Evolutionary conservation across 2,329 filamentous ascomycete genomes (phyloP).

Genomic region (Trichoderma endophyticum): DNA sequence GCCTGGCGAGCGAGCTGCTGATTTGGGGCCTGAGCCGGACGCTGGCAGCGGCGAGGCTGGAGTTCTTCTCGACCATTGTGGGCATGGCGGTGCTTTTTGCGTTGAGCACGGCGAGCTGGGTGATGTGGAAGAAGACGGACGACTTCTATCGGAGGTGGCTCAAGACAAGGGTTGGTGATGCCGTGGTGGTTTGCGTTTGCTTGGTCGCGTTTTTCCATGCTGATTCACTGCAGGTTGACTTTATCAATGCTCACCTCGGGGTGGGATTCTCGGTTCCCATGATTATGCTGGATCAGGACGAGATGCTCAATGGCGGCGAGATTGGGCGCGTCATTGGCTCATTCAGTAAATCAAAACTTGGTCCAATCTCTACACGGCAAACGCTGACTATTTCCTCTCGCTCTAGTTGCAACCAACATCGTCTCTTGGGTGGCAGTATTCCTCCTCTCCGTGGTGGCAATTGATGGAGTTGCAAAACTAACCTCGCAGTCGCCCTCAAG

Average conservation of each 20-base stretch:
- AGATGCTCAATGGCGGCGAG: conserved; percentile 30
- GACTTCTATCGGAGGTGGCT: conserved; percentile 31
- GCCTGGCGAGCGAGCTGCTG: conserved; percentile 42
- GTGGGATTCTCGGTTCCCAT: conserved; percentile 51
- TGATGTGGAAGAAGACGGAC: conserved; percentile 24
- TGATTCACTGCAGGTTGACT: conserved; percentile 39
- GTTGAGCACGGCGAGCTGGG: conserved; percentile 31
- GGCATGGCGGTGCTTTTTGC: conserved; percentile 44
- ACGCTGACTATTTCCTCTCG: not conserved
- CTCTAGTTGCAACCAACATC: conserved; percentile 17
- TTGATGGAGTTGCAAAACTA: conserved; percentile 3
- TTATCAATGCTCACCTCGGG: conserved; percentile 51
- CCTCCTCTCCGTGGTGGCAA: conserved; percentile 23
- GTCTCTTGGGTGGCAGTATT: conserved; percentile 34
- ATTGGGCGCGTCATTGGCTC: conserved; percentile 44
- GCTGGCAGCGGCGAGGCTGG: conserved; percentile 32
- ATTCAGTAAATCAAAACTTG: conserved; percentile 38
- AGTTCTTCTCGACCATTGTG: conserved; percentile 47
- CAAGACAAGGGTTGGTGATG: conserved; percentile 33
- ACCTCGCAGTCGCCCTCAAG: not conserved
- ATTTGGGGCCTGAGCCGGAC: conserved; percentile 43
- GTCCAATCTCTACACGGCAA: not conserved
- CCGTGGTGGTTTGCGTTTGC: not conserved
- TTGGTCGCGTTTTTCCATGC: not conserved
- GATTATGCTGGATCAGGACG: conserved; percentile 41